Base-by-base conservation (phyloP, 345 rosid genomes). In the Brassica juncea region DNA sequence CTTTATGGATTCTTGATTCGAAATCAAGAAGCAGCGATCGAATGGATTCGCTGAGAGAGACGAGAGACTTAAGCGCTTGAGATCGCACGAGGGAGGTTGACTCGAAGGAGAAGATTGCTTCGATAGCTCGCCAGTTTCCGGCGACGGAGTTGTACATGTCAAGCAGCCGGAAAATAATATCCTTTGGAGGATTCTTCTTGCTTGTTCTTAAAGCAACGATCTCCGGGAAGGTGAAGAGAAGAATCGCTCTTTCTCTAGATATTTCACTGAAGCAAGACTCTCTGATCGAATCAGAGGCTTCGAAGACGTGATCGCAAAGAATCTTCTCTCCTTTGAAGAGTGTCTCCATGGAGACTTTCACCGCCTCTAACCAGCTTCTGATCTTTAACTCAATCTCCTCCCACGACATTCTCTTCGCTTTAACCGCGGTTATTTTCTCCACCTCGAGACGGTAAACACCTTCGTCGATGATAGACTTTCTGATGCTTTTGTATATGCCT, bases 381-480 rank as follows among this genome's bases (percentile, higher is more conserved):
- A 91, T 86, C 85, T 82, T 83, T 57, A 71, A 15, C 11, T 93
- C 93, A 8, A 86, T 85, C 42, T 64, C 86, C 30, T 91, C 89
- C 91, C 91, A 87, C 10, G 88, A 88, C 90, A 88, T 84, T 72
- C 82, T 91, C 66, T 82, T 87, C 32, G 84, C 59, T 15, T 82
- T 89, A 11, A 87, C 86, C 28, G 77, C 27, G 58, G 69, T 89
- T 8, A 61, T 44, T 64, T 68, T 80, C 79, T 90, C 96, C 11
- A 92, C 80, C 1, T 96, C 91, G 1, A 91, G 87, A 59, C 86
- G 87, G 57, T 88, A 90, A 39, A 94, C 64, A 3, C 88, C 89
- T 87, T 94, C 99, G 68, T 92, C 91, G 68, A 94, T 83, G 4
- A 89, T 86, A 8, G 98, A 94, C 80, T 88, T 91, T 23, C 99